Base-by-base conservation (phyloP, 441 rosid species). In the Aleurites moluccanus region DNA sequence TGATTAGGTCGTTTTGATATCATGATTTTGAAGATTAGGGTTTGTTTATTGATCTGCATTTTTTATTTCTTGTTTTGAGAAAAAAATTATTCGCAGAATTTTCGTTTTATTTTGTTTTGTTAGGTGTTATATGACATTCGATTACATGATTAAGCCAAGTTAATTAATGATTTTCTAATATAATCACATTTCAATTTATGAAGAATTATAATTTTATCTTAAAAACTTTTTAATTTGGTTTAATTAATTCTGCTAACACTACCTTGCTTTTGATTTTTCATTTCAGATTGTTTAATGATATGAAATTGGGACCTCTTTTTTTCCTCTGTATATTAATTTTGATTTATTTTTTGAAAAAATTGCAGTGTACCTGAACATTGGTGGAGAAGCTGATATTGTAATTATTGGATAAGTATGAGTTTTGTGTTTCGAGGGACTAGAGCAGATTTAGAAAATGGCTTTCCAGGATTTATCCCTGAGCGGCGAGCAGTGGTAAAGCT, bases 391-490 rank as follows among this genome's bases (percentile, higher is more conserved):
- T 69, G 74, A 70, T 25, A 18, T 61, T 20, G 69, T 28, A 10
- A 53, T 62, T 45, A 18, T 20, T 66, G 18, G 27, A 73, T 40
- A 59, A 79, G 74, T 73, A 94, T 90, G 98, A 94, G 94, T 83
- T 94, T 91, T 72, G 90, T 86, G 69, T 94, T 92, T 76, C 86
- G 96, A 45, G 97, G 97, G 71, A 79, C 80, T 49, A 86, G 97
- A 84, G 85, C 89, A n/a, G 98, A 94, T 83, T 80, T 94, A 77
- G 98, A 90, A 78, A 85, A 76, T 77, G 97, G 97, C 27, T 86
- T 87, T 69, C 83, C 89, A 0, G 92, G 89, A 15, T 86, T 86
- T 71, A 75, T 88, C 67, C 97, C 96, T 0, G 97, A 88, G 76
- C 83, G 95, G 25, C 90, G 91, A 38, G 77, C 92, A 28, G 59